phyloP scores from a whole-genome alignment of 495 filamentous ascomycete species.

The Immersiella caudata region DNA sequence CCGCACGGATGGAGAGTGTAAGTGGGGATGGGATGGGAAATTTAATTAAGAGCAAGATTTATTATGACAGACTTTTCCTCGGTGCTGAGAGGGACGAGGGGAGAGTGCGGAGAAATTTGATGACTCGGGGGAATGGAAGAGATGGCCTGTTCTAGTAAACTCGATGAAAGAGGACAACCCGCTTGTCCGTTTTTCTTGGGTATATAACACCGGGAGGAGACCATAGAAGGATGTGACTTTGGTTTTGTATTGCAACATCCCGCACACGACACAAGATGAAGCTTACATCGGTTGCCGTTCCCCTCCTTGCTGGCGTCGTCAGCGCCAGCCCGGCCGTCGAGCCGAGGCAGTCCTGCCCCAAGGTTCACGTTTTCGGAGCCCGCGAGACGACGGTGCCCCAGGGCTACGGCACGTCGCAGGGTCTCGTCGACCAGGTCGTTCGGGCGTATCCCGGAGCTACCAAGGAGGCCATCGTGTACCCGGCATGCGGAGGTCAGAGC shows the following conservation, averaged over 20 bases:
- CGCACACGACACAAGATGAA: conserved; percentile 28
- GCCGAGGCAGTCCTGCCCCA: conserved; percentile 44
- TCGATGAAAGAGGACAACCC: neutral
- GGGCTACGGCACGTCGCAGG: conserved; percentile 58
- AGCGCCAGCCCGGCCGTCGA: conserved; percentile 34
- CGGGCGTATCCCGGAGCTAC: conserved; percentile 58
- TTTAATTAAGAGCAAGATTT: neutral
- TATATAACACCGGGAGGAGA: neutral
- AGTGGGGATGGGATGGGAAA: neutral
- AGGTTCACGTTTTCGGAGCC: conserved; percentile 64
- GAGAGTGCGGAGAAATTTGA: neutral
- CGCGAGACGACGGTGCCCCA: conserved; percentile 62
- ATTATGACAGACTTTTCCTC: conserved; percentile 12
- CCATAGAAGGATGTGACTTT: neutral
- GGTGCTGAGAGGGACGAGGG: neutral
- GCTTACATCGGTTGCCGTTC: conserved; percentile 25
- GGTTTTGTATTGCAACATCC: neutral
- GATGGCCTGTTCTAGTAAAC: neutral
- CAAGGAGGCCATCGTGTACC: conserved; percentile 55
- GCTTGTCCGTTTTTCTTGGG: too few species aligned
- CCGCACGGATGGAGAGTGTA: neutral
- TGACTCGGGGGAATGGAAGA: neutral
- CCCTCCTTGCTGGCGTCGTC: conserved; percentile 31
- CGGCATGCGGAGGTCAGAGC: conserved; percentile 54
- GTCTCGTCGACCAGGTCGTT: conserved; percentile 57